These are phyloP conservation scores for Penicillium simplicissimum DNA, from an alignment of 495 filamentous ascomycete genomes.

Conservation along the genomic window DNA sequence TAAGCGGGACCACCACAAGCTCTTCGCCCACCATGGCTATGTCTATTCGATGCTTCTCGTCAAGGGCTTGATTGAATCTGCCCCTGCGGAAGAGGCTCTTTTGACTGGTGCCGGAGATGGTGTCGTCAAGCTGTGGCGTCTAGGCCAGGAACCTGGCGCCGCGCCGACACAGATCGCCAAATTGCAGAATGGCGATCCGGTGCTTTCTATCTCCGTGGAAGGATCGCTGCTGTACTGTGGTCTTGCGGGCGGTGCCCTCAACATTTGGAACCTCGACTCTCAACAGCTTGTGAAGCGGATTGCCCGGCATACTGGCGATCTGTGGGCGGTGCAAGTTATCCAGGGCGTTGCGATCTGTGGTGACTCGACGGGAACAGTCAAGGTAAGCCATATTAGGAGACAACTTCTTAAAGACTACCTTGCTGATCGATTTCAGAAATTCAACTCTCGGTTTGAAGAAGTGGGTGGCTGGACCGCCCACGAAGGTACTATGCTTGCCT, in stretches of 20 bases:
- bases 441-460: conserved; percentile 86
- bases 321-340: conserved; percentile 82
- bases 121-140: conserved; percentile 84
- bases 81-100: conserved; percentile 72
- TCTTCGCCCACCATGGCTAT: conserved; percentile 94
- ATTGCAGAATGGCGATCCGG: conserved; percentile 79
- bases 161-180: conserved; percentile 57
- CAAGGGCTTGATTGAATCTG: conserved; percentile 60
- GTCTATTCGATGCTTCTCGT: conserved; percentile 92
- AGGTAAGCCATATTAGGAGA: conserved; percentile 52
- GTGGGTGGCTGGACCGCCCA: conserved; percentile 83
- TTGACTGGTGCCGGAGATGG: conserved; percentile 94
- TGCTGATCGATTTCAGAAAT: conserved; percentile 54
- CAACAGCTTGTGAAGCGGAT: conserved; percentile 84
- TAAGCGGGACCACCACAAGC: conserved; percentile 73
- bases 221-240: conserved; percentile 90
- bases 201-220: conserved; percentile 80
- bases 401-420: neutral
- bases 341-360: conserved; percentile 84
- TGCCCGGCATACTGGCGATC: conserved; percentile 75
- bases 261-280: conserved; percentile 96
- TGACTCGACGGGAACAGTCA: conserved; percentile 73
- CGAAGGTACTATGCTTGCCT: conserved; percentile 83
- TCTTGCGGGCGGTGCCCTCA: conserved; percentile 83
- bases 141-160: conserved; percentile 53